Evolutionary conservation across 257 asterid species (phyloP).

Genomic region (Galeopsis tetrahit): DNA sequence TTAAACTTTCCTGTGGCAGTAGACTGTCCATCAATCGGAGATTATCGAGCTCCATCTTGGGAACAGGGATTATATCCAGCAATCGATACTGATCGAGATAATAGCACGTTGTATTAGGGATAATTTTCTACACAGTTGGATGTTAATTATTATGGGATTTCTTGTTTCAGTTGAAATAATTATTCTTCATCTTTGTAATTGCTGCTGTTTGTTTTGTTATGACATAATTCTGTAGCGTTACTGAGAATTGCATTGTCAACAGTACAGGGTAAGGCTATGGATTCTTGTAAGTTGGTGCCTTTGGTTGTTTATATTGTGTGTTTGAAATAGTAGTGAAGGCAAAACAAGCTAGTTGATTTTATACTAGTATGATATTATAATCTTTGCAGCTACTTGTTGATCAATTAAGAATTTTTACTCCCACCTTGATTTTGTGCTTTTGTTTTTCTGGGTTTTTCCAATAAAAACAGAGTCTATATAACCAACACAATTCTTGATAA

Average conservation of each 20-base stretch:
- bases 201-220: neutral
- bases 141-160: slow-evolving; percentile 22
- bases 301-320: neutral
- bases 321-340: neutral
- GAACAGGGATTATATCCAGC: neutral
- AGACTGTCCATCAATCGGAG: neutral
- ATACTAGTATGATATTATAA: no score
- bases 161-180: neutral
- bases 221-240: neutral
- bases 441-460: no score
- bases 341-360: neutral
- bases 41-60: neutral
- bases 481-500: neutral
- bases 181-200: neutral
- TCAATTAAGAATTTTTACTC: no score
- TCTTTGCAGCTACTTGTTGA: no score
- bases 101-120: slow-evolving; percentile 15
- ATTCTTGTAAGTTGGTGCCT: neutral
- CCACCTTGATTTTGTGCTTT: no score
- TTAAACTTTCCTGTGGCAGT: neutral
- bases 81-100: slow-evolving; percentile 1
- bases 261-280: neutral
- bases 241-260: neutral
- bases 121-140: slow-evolving; percentile 2
- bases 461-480: no score